These are phyloP conservation scores for Lachnum nothofagi DNA, from an alignment of 2,329 filamentous ascomycete genomes.

Conservation along the genomic window DNA sequence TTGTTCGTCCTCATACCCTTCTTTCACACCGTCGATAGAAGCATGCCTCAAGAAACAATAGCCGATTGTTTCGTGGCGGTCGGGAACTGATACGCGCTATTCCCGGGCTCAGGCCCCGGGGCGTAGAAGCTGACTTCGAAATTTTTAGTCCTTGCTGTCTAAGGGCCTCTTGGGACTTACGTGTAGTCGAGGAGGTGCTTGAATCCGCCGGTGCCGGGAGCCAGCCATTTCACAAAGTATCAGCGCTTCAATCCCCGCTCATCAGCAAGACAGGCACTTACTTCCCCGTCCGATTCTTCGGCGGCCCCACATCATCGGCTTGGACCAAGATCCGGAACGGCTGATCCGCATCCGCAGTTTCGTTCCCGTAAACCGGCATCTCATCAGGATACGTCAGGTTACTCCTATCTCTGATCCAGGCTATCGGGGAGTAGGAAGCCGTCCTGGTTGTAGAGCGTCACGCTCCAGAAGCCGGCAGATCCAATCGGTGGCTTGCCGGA, in stretches of 20 bases:
- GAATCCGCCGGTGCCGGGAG: background rate
- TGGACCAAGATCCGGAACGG: background rate
- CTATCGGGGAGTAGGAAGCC: constrained; percentile 4
- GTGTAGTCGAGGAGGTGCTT: background rate
- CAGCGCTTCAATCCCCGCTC: background rate
- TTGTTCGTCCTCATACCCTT: too few species aligned
- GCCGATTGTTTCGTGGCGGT: background rate
- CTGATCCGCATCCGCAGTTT: background rate
- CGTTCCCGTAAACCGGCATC: background rate
- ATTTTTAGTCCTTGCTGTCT: background rate
- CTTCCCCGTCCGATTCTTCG: background rate
- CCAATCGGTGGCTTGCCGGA: constrained; percentile 21
- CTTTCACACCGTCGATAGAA: too few species aligned
- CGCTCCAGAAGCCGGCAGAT: constrained; percentile 14
- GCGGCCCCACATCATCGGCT: background rate
- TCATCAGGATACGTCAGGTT: constrained; percentile 1
- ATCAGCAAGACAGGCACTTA: background rate
- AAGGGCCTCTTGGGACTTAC: background rate
- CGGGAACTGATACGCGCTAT: background rate
- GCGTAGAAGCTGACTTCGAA: background rate
- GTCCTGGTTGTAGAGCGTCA: constrained; percentile 9
- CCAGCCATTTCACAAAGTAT: background rate
- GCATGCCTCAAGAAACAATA: too few species aligned
- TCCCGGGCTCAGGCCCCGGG: background rate
- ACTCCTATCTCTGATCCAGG: constrained; percentile 2